A percentile compares a stretch with the other conserved stretches of the same genome.
These are phyloP conservation scores for Hymenoscyphus fraxineus DNA, from an alignment of 2,329 filamentous ascomycete species.

Conservation along the genomic window DNA sequence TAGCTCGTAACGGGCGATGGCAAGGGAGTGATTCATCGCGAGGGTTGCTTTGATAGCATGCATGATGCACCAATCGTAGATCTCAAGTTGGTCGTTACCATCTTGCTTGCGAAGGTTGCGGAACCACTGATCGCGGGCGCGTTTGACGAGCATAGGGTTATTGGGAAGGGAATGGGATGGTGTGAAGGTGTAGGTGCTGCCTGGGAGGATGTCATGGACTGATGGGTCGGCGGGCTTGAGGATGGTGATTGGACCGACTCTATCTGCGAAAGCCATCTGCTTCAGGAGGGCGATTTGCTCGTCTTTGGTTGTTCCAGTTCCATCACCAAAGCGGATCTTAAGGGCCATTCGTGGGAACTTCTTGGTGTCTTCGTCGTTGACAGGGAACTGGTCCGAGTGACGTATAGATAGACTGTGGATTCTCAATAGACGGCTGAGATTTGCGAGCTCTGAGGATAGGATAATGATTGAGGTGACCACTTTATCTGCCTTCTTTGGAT, in stretches of 20 bases:
- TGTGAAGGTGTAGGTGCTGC: neutral
- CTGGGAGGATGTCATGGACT: neutral
- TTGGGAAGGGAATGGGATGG: neutral
- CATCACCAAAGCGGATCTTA: neutral
- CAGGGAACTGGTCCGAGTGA: neutral
- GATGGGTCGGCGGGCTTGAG: slow-evolving; percentile 1
- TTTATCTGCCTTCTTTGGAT: neutral
- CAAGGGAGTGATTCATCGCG: slow-evolving; percentile 1
- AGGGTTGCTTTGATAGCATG: neutral
- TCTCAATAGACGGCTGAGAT: neutral
- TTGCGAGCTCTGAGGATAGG: neutral
- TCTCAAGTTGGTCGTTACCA: neutral
- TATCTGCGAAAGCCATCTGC: neutral
- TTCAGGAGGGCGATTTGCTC: neutral
- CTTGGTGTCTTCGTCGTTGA: neutral
- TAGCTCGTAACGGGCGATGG: neutral
- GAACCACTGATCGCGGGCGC: neutral
- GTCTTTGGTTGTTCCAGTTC: neutral
- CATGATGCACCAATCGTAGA: neutral
- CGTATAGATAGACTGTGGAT: neutral
- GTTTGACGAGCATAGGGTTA: neutral
- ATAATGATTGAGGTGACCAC: neutral
- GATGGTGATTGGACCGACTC: neutral
- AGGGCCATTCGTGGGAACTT: neutral
- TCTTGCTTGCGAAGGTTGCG: neutral